Evolutionary conservation across 179 eudicot genomes (phyloP).

Genomic region (Amaranthus tricolor): DNA sequence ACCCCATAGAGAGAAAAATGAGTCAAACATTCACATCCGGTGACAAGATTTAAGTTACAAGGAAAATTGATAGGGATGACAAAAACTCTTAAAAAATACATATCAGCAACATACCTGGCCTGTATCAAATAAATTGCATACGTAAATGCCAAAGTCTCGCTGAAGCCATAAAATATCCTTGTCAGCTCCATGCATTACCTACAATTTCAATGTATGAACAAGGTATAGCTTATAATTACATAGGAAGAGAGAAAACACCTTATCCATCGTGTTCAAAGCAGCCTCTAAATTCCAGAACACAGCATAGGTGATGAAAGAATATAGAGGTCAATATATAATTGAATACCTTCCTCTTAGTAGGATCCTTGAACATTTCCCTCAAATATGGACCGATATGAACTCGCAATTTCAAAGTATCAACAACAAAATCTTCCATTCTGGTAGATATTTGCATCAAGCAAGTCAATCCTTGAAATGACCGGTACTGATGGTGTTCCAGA

Average conservation of each 20-base stretch:
- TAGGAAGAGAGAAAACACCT: neutral
- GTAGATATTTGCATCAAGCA: conserved; percentile 99
- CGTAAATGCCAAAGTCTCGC: conserved; percentile 85
- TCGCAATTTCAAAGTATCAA: conserved; percentile 85
- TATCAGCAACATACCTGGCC: conserved; percentile 63
- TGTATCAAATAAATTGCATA: conserved; percentile 90
- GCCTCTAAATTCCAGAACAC: neutral
- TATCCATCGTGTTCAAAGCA: neutral
- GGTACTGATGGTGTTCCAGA: conserved; percentile 91
- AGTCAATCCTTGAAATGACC: conserved; percentile 94
- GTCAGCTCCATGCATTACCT: conserved; percentile 97
- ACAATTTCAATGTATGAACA: conserved; percentile 18
- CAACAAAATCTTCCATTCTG: conserved; percentile 87
- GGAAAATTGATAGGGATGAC: neutral
- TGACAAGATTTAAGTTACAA: neutral
- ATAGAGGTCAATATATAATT: neutral
- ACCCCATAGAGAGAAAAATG: neutral
- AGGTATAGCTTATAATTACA: neutral
- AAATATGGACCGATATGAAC: conserved; percentile 86
- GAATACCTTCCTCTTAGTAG: conserved; percentile 70
- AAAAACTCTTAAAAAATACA: neutral
- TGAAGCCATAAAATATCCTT: conserved; percentile 89
- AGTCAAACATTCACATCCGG: neutral
- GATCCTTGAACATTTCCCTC: conserved; percentile 91
- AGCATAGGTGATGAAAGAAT: neutral